Percentiles rank a stretch among this genome's conserved stretches.
Conservation (phyloP, 805 yeast genomes). For the Spathaspora boniae region DNA sequence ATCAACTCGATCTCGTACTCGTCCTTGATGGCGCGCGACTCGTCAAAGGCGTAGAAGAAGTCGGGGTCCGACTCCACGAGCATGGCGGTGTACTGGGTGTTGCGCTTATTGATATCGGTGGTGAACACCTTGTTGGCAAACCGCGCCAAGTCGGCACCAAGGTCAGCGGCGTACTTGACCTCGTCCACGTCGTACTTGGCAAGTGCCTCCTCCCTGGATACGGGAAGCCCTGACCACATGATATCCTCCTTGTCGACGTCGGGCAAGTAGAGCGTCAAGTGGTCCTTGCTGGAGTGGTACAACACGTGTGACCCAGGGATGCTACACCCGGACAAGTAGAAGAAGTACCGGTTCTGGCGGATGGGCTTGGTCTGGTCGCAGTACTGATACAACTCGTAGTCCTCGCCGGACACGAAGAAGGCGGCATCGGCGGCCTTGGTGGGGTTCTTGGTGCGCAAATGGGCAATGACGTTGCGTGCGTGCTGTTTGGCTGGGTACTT, state of each 20-base stretch:
- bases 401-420: conserved; percentile 61
- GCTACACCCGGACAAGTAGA: conserved; percentile 78
- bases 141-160: conserved; percentile 34
- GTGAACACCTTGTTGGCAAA: conserved; percentile 40
- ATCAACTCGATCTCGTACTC: conserved; percentile 71
- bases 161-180: conserved; percentile 58
- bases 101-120: conserved; percentile 52
- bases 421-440: conserved; percentile 22
- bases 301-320: conserved; percentile 73
- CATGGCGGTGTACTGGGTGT: conserved; percentile 27
- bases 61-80: conserved; percentile 45
- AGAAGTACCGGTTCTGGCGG: conserved; percentile 90
- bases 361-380: conserved; percentile 76
- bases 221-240: conserved; percentile 94
- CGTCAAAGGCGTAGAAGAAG: conserved; percentile 74
- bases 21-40: conserved; percentile 82
- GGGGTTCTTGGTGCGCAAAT: conserved; percentile 25
- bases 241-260: conserved; percentile 83
- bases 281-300: conserved; percentile 50
- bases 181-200: conserved; percentile 76
- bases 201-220: conserved; percentile 61
- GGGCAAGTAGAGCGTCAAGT: conserved; percentile 74
- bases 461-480: conserved; percentile 50
- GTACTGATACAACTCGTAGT: conserved; percentile 58
- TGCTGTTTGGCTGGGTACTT: conserved; percentile 87